These are phyloP conservation scores for Diplodia corticola DNA, from an alignment of 2,329 filamentous ascomycete species.

Conservation along the genomic window DNA sequence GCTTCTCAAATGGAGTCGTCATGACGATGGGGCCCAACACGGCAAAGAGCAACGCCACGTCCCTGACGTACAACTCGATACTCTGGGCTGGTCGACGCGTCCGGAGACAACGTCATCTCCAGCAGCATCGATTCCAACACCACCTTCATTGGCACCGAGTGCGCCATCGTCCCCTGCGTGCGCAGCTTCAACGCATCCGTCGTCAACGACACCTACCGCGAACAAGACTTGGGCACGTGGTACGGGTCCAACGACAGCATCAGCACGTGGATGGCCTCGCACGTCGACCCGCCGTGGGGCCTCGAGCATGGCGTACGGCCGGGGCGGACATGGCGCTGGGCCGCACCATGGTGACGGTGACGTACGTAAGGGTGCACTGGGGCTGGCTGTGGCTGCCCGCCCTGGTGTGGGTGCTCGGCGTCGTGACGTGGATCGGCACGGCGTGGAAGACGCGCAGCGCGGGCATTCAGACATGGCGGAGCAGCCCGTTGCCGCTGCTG, in stretches of 20 bases:
- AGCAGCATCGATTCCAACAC: neutral
- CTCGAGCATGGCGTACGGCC: neutral
- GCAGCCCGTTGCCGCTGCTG: too few species aligned
- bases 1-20: neutral
- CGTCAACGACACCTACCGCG: neutral
- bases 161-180: neutral
- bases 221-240: neutral
- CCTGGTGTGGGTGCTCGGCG: too few species aligned
- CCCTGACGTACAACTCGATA: neutral
- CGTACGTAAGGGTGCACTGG: too few species aligned
- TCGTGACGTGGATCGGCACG: too few species aligned
- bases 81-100: neutral
- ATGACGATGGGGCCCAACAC: neutral
- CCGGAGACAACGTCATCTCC: neutral
- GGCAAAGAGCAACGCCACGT: neutral
- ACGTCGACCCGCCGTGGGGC: neutral
- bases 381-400: too few species aligned
- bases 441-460: too few species aligned
- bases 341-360: too few species aligned
- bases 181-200: neutral
- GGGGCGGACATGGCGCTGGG: too few species aligned
- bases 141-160: neutral
- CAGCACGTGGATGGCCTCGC: neutral
- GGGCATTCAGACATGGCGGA: too few species aligned
- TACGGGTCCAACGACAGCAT: neutral